These are phyloP conservation scores for Mariannaea elegans DNA, from an alignment of 2,329 filamentous ascomycete genomes.

Conservation along the genomic window DNA sequence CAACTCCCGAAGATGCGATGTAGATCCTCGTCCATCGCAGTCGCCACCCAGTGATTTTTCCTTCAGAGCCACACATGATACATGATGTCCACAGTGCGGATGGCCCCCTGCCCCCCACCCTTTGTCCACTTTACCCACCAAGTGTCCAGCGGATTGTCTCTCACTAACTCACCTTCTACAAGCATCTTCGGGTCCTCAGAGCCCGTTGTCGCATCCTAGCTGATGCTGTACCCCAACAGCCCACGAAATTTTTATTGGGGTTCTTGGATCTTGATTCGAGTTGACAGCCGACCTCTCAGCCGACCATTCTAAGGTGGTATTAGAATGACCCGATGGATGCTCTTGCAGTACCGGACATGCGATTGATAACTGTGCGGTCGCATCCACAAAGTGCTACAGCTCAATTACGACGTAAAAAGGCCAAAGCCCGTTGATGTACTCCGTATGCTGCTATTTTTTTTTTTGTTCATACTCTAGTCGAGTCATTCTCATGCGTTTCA, in stretches of 20 bases:
- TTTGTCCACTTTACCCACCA: slow-evolving; percentile 4
- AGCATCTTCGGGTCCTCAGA: not conserved
- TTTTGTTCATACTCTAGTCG: not conserved
- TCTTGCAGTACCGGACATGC: not conserved
- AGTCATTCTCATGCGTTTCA: not conserved
- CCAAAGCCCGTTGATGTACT: not conserved
- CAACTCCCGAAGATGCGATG: not conserved
- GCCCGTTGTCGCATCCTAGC: slow-evolving; percentile 6
- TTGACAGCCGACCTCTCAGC: slow-evolving; percentile 16
- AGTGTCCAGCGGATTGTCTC: not conserved
- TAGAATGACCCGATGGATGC: slow-evolving; percentile 6
- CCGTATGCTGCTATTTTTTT: not conserved
- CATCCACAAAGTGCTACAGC: not conserved
- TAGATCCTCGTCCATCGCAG: slow-evolving; percentile 18
- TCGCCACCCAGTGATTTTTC: slow-evolving; percentile 15
- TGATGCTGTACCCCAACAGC: slow-evolving; percentile 13
- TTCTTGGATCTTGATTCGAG: slow-evolving; percentile 18
- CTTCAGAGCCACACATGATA: not conserved
- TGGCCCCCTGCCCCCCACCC: slow-evolving; percentile 3
- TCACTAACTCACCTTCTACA: slow-evolving; percentile 12
- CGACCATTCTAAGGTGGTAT: slow-evolving; percentile 5
- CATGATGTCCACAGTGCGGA: slow-evolving; percentile 11
- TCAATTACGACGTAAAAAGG: too few species aligned
- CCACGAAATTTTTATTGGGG: slow-evolving; percentile 8
- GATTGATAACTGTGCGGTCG: slow-evolving; percentile 2